Evolutionary conservation across 2,329 filamentous ascomycete genomes (phyloP).

Genomic region (Trichothecium sympodiale): DNA sequence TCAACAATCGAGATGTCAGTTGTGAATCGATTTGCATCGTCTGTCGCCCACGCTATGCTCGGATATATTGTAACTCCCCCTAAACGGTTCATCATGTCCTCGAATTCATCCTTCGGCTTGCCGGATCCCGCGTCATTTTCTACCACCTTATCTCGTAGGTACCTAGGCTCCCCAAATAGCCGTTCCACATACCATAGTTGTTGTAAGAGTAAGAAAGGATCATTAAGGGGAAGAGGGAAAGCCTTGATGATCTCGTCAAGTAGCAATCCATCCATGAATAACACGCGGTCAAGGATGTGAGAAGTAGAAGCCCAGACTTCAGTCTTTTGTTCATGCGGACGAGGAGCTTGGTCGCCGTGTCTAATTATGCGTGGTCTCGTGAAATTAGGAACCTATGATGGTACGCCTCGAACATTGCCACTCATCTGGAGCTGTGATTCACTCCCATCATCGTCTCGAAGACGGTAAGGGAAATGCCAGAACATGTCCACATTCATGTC

Average conservation of each 20-base stretch:
- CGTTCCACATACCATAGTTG: conserved; percentile 1
- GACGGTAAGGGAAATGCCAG: conserved; percentile 1
- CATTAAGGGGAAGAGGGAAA: not conserved
- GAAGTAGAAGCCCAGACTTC: not conserved
- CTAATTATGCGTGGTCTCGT: not conserved
- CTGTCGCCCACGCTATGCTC: not conserved
- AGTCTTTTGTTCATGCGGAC: not conserved
- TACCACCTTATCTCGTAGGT: not conserved
- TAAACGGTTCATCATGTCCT: not conserved
- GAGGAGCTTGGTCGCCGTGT: not conserved
- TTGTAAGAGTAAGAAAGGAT: not conserved
- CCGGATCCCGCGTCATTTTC: not conserved
- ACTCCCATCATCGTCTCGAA: not conserved
- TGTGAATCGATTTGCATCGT: not conserved
- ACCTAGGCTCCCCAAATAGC: not conserved
- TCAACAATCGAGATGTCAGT: not conserved
- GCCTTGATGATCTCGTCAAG: conserved; percentile 1
- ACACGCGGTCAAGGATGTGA: not conserved
- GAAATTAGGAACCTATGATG: conserved; percentile 1
- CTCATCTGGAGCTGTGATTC: not conserved
- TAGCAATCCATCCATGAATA: not conserved
- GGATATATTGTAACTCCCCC: not conserved
- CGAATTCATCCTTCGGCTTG: not conserved
- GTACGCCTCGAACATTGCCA: not conserved
- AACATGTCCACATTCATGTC: not conserved